phyloP scores from a whole-genome alignment of 2,329 filamentous ascomycete genomes.

The Fusarium miscanthi region DNA sequence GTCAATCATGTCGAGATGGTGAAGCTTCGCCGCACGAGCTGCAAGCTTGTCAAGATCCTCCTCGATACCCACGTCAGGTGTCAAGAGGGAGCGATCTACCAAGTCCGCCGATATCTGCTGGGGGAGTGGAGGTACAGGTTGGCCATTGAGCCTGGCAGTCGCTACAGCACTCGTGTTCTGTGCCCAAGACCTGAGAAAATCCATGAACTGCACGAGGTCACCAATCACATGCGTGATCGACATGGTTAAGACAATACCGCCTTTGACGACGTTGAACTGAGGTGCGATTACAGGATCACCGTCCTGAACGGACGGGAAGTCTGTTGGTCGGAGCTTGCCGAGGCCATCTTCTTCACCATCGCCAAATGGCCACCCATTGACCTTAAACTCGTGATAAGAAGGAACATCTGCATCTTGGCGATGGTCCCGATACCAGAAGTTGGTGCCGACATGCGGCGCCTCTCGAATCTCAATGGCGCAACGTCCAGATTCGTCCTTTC shows the following conservation, averaged over 20 bases:
- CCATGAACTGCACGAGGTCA: conserved; percentile 12
- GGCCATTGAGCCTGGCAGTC: background rate
- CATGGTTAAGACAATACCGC: conserved; percentile 13
- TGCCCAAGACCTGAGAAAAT: conserved; percentile 12
- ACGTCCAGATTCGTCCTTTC: conserved; percentile 13
- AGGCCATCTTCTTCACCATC: conserved; percentile 16
- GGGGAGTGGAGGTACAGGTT: background rate
- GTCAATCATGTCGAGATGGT: background rate
- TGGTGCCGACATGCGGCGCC: background rate
- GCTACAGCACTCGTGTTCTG: background rate
- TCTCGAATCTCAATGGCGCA: background rate
- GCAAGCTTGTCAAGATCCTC: conserved; percentile 6
- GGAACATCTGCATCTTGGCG: background rate
- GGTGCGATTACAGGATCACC: conserved; percentile 13
- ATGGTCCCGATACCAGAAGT: conserved; percentile 12
- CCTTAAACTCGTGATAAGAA: conserved; percentile 4
- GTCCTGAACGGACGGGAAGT: conserved; percentile 1
- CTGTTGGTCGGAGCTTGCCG: background rate
- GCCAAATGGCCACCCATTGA: background rate
- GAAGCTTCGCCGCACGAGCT: background rate
- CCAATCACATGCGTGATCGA: conserved; percentile 14
- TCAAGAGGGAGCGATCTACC: conserved; percentile 2
- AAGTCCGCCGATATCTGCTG: background rate
- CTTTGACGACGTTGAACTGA: conserved; percentile 9
- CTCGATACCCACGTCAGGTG: background rate